phyloP scores from a whole-genome alignment of 2,329 filamentous ascomycete genomes.

The Microdochium trichocladiopsis region DNA sequence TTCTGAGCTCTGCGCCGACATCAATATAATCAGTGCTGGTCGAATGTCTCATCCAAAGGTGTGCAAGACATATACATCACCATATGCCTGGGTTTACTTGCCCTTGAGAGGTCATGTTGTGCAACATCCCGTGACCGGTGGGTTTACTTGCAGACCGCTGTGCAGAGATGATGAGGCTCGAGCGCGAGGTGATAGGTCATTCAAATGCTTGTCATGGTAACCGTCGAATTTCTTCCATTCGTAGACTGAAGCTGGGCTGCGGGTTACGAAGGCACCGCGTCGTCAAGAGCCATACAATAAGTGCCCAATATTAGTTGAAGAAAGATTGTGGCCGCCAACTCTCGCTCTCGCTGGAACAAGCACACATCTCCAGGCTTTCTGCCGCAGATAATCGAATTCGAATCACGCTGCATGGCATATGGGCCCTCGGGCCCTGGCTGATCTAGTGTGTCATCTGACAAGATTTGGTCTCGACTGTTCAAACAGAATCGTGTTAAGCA shows the following conservation, averaged over 20 bases:
- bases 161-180: not conserved
- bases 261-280: too few species aligned
- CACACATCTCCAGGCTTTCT: too few species aligned
- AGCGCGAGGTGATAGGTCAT: not conserved
- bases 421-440: too few species aligned
- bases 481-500: not conserved
- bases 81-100: too few species aligned
- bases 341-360: too few species aligned
- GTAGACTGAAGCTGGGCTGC: too few species aligned
- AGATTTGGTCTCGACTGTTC: not conserved
- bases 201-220: not conserved
- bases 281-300: too few species aligned
- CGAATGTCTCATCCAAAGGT: not conserved
- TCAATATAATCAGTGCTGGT: not conserved
- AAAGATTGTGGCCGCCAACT: too few species aligned
- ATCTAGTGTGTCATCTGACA: not conserved
- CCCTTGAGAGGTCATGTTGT: not conserved
- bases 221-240: not conserved
- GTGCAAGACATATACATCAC: not conserved
- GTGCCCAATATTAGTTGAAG: too few species aligned
- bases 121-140: not conserved
- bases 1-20: not conserved
- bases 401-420: too few species aligned
- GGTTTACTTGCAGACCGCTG: not conserved
- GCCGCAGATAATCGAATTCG: too few species aligned